Base-by-base conservation (phyloP, 1,139 yeast genomes). In the Lodderomyces pseudojiufengensis region DNA sequence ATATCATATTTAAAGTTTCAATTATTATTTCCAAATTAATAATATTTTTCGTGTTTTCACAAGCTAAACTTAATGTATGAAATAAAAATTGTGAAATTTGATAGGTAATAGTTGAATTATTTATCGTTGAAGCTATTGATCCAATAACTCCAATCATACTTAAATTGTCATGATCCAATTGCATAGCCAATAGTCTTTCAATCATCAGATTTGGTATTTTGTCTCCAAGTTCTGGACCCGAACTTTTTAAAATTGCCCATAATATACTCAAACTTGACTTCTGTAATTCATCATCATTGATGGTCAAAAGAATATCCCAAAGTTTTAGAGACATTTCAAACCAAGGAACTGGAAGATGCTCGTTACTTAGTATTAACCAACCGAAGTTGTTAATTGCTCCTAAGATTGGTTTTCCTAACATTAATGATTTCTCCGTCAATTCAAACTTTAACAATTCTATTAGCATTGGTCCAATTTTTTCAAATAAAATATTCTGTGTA, bases 301-400 rank as follows among this genome's bases (percentile, higher is more conserved):
- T 24, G 3, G 31, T 21, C 5, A 55, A 37, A 8, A 63, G 50
- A 1, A 57, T 41, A 16, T 52, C 58, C 79, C 80, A 75, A n/a
- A 66, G 49, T 24, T 47, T 49, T 5, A 52, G 47, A 14, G 63
- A 53, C 26, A 45, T 47, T 20, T 49, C 57, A 41, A 44, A 61
- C 71, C 76, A 70, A 29, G 45, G 53, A 2, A 59, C 57, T 1
- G 75, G 68, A n/a, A 68, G 46, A 4, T 52, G 28, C 31, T 58
- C 55, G 42, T 55, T 44, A 27, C 67, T 52, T 26, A 66, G 51
- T 45, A 72, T 54, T 31, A 79, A 62, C 82, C 87, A 79, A 24
- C 75, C 54, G 38, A 80, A 55, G 48, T 90, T 90, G 57, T 86
- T 87, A 52, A 87, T 67, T 11, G 85, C 78, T 12, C 77, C 70